These are phyloP conservation scores for Monosporozyma yasuniensis DNA, from an alignment of 805 yeast genomes.

Conservation along the genomic window DNA sequence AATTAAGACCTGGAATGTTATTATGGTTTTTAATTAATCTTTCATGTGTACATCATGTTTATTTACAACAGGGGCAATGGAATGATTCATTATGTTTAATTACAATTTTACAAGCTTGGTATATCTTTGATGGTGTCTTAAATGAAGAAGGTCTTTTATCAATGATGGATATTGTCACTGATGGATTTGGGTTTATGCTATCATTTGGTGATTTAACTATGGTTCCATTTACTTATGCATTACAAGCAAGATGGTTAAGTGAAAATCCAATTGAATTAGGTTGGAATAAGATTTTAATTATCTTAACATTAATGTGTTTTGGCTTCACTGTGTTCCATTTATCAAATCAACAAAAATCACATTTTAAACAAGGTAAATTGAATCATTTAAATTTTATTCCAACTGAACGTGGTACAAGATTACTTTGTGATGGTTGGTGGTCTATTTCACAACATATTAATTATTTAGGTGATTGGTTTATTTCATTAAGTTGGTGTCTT, in stretches of 20 bases:
- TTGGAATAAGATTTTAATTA: constrained; percentile 21
- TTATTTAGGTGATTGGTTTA: constrained; percentile 91
- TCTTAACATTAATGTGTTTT: constrained; percentile 40
- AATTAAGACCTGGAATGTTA: constrained; percentile 87
- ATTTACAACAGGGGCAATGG: constrained; percentile 46
- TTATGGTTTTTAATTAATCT: constrained; percentile 75
- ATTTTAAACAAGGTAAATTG: constrained; percentile 71
- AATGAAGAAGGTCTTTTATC: constrained; percentile 84
- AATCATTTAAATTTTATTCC: constrained; percentile 58
- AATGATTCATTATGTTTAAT: constrained; percentile 68
- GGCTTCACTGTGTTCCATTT: constrained; percentile 82
- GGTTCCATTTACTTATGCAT: constrained; percentile 84
- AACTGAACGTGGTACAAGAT: constrained; percentile 68
- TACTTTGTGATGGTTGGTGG: constrained; percentile 96
- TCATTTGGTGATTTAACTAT: constrained; percentile 88
- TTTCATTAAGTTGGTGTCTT: constrained; percentile 86
- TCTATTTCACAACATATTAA: constrained; percentile 84
- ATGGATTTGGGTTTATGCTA: constrained; percentile 95
- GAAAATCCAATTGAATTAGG: constrained; percentile 42
- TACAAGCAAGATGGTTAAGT: constrained; percentile 78
- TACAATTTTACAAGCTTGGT: constrained; percentile 62
- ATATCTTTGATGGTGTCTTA: constrained; percentile 83
- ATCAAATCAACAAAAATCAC: constrained; percentile 76
- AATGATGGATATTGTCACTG: constrained; percentile 94
- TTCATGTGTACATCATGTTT: constrained; percentile 77